These are phyloP conservation scores for Leavenworthia alabamica DNA, from an alignment of 345 rosid species.

Conservation along the genomic window DNA sequence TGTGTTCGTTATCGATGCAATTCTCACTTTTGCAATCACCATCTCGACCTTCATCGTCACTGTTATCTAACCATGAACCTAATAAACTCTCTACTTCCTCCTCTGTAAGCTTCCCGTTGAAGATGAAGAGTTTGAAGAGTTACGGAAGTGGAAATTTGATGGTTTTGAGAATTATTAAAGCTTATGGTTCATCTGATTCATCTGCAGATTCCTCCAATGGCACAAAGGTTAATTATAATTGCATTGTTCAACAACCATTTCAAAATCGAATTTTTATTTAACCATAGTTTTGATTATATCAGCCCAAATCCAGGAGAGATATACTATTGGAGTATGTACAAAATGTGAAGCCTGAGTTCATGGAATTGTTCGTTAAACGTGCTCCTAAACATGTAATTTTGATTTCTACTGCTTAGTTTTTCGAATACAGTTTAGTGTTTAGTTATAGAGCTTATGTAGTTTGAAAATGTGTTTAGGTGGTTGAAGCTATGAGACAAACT, in stretches of 20 bases:
- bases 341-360: constrained; percentile 91
- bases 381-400: constrained; percentile 71
- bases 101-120: constrained; percentile 37
- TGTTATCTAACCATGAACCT: constrained; percentile 23
- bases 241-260: not conserved
- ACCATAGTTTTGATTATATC: not conserved
- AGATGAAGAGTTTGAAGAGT: constrained; percentile 10
- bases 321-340: constrained; percentile 87
- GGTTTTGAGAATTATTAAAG: constrained; percentile 38
- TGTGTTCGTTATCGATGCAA: constrained; percentile 53
- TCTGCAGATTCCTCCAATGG: constrained; percentile 62
- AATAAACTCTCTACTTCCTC: constrained; percentile 31
- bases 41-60: constrained; percentile 30
- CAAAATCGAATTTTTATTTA: not conserved
- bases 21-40: constrained; percentile 35
- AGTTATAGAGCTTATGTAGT: constrained; percentile 3
- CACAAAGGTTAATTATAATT: constrained; percentile 42
- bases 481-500: constrained; percentile 95
- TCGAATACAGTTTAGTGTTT: not conserved
- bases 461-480: constrained; percentile 44
- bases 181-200: constrained; percentile 50
- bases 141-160: constrained; percentile 20
- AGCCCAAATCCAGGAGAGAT: constrained; percentile 73
- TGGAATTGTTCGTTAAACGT: constrained; percentile 84
- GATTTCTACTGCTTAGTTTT: not conserved